Base-by-base conservation (phyloP, 2,329 filamentous ascomycete species). In the Xylaria multiplex region DNA sequence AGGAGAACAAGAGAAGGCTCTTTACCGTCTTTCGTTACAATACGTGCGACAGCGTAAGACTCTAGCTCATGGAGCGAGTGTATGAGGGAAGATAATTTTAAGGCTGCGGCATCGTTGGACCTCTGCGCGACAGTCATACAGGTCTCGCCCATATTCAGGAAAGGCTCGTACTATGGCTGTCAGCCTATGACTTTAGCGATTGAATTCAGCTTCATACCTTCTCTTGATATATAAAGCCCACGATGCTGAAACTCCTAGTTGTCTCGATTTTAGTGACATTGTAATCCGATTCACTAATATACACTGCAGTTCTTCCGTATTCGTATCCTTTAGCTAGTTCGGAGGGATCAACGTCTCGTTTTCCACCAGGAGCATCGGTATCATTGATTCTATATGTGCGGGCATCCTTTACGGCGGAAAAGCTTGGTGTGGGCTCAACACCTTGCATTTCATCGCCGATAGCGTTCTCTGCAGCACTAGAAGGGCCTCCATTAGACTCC, bases 261-360 rank as follows among this genome's bases (percentile, higher is more conserved):
- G 93, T 96, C 73, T 96, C 90, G 40, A 97, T 84, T 70, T 91
- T 93, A n/a, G 93, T 97, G 64, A 97, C 89, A 71, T 94, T 93
- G 77, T 91, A 86, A 73, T 99, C 95, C 0, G 91, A 91, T 72
- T 94, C 90, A 70, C 88, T 92, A 71, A 99, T 97, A 71, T 91
- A 90, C 1, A 99, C 95, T 2, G 92, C 93, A 0, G 95, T 97
- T 63, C 93, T 87, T 52, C 96, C 96, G 76, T 99, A 99, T 74
- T 93, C 90, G 74, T 95, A 99, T 0, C 96, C 96, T 77, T 93
- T 97, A n/a, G 93, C 93, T 43, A 99, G 84, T 16, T 93, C 88
- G 14, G 97, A 93, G 64, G 89, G 88, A 32, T 91, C 88, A 30
- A 99, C 89, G 59, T 97, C 93, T 60, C 85, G 86, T 79, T 95